These are phyloP conservation scores for Tricholoma sp. DNA, from an alignment of 768 basidiomycete species.

Conservation along the genomic window DNA sequence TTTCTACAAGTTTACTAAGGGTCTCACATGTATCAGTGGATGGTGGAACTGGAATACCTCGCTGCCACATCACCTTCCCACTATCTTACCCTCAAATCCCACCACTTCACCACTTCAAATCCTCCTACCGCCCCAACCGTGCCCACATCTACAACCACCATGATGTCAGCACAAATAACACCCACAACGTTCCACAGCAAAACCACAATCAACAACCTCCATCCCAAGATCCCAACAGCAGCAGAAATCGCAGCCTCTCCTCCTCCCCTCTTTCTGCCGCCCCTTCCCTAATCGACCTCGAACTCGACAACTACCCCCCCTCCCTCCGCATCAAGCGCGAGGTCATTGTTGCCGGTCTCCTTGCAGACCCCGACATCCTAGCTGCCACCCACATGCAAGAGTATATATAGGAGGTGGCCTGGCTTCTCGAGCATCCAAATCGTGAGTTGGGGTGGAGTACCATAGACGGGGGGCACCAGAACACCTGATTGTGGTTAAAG, in stretches of 20 bases:
- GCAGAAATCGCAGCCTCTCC: neutral
- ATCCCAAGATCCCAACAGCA: neutral
- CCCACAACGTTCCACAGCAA: too few relatives aligned
- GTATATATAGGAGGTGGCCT: too few relatives aligned
- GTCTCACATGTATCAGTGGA: conserved; percentile 14
- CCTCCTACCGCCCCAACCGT: too few relatives aligned
- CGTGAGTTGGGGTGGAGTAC: too few relatives aligned
- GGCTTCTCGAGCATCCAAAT: too few relatives aligned
- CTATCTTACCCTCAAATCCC: neutral
- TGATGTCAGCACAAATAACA: too few relatives aligned
- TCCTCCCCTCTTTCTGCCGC: neutral
- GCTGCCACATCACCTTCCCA: neutral
- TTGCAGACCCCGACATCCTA: neutral
- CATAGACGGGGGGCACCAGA: too few relatives aligned
- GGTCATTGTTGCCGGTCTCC: neutral
- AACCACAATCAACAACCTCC: too few relatives aligned
- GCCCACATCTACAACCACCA: too few relatives aligned
- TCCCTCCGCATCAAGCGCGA: neutral
- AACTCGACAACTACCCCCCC: neutral
- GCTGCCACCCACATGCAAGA: too few relatives aligned
- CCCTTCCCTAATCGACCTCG: neutral
- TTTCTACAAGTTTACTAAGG: conserved; percentile 25
- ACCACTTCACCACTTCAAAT: too few relatives aligned
- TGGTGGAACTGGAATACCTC: neutral
- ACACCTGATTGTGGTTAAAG: too few relatives aligned